A percentile compares a stretch with the other conserved stretches of the same genome.
These are phyloP conservation scores for Arthroderma uncinatum DNA, from an alignment of 2,329 filamentous ascomycete species.

Conservation along the genomic window DNA sequence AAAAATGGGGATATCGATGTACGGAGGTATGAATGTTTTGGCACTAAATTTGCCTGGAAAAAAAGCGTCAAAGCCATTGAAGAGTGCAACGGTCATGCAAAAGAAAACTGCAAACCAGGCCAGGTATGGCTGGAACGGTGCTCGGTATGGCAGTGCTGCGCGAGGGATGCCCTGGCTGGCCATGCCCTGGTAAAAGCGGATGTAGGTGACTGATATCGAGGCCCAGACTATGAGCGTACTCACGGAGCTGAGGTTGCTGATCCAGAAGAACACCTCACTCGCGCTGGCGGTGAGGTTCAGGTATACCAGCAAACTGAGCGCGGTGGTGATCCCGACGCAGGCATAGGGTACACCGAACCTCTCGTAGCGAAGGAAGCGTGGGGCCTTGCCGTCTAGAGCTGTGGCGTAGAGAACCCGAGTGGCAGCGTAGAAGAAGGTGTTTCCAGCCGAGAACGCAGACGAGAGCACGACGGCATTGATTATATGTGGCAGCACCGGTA, in stretches of 20 bases:
- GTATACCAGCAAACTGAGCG: slow-evolving; percentile 12
- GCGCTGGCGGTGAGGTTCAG: slow-evolving; percentile 12
- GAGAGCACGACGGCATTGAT: slow-evolving; percentile 34
- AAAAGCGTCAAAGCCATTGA: slow-evolving; percentile 48
- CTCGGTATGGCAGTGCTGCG: slow-evolving; percentile 54
- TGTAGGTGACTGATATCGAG: slow-evolving; percentile 40
- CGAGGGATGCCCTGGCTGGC: slow-evolving; percentile 55
- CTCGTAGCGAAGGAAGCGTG: slow-evolving; percentile 20
- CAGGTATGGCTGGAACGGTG: slow-evolving; percentile 54
- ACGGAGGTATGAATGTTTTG: slow-evolving; percentile 16
- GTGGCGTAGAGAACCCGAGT: slow-evolving; percentile 31
- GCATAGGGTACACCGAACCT: slow-evolving; percentile 13
- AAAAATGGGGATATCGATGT: slow-evolving; percentile 18
- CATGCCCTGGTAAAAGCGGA: slow-evolving; percentile 57
- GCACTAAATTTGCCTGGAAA: slow-evolving; percentile 15
- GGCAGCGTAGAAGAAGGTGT: slow-evolving; percentile 30
- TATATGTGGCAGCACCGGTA: slow-evolving; percentile 28
- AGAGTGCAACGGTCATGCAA: slow-evolving; percentile 48
- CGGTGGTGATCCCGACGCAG: slow-evolving; percentile 11
- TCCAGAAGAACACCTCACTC: slow-evolving; percentile 14
- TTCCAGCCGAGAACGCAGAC: slow-evolving; percentile 35
- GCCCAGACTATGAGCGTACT: slow-evolving; percentile 12
- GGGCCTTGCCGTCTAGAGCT: slow-evolving; percentile 31
- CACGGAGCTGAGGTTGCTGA: slow-evolving; percentile 15
- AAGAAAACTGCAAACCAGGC: slow-evolving; percentile 50